phyloP scores from a whole-genome alignment of 192 early-diverging fungal species.

The Backusella macrospora region DNA sequence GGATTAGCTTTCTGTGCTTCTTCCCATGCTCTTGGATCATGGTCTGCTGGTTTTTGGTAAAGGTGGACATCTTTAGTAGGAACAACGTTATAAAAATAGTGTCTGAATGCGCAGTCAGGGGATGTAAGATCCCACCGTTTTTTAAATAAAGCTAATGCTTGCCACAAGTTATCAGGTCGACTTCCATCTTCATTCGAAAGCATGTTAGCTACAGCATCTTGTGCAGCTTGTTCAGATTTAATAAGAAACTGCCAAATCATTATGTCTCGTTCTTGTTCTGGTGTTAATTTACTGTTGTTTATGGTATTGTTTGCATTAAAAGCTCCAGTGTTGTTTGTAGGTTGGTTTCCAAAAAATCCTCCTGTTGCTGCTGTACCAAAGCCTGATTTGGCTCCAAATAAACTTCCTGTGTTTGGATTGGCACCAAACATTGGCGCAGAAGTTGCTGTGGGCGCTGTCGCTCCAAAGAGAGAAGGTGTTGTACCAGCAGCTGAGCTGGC shows the following conservation, averaged over 20 bases:
- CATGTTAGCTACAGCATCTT: constrained; percentile 41
- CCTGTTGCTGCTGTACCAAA: background rate
- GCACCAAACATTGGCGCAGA: constrained; percentile 3
- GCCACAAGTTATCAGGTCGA: constrained; percentile 54
- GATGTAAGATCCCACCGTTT: constrained; percentile 79
- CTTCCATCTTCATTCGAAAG: constrained; percentile 31
- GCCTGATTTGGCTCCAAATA: constrained; percentile 25
- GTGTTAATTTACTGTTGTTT: background rate
- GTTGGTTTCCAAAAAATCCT: background rate
- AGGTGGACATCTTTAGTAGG: constrained; percentile 78
- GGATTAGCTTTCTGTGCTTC: constrained; percentile 88
- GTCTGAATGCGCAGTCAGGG: constrained; percentile 82
- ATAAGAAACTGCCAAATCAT: constrained; percentile 30
- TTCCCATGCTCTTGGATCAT: constrained; percentile 74
- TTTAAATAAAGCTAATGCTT: constrained; percentile 68
- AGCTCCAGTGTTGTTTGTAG: background rate
- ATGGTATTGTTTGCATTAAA: constrained; percentile 13
- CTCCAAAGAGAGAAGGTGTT: background rate
- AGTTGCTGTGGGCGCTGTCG: background rate
- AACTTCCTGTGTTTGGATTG: background rate
- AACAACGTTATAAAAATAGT: constrained; percentile 96
- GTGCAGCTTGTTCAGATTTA: constrained; percentile 43
- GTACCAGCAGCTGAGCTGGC: background rate
- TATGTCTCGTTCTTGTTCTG: constrained; percentile 28
- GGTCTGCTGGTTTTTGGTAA: constrained; percentile 72